Conservation (phyloP, 352 stramenopile genomes). For the Pythium oligandrum region DNA sequence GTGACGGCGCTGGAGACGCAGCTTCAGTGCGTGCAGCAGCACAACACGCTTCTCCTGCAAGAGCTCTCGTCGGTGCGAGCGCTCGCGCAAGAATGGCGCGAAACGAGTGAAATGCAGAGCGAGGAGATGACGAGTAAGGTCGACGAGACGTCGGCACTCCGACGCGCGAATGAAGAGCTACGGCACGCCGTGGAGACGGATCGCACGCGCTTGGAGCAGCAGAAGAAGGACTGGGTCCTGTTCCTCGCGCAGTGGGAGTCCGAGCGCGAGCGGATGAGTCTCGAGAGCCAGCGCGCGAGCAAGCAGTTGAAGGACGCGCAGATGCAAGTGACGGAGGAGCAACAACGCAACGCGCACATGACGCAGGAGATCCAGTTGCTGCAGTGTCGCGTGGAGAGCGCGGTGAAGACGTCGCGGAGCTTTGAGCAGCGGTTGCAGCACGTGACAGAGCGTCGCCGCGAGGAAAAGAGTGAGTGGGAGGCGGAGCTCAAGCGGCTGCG, state of each 20-base stretch:
- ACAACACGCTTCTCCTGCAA: slow-evolving; percentile 44
- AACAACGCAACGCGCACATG: slow-evolving; percentile 31
- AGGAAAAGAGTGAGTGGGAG: slow-evolving; percentile 28
- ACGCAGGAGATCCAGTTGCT: slow-evolving; percentile 35
- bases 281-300: slow-evolving; percentile 28
- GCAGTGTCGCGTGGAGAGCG: slow-evolving; percentile 43
- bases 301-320: slow-evolving; percentile 28
- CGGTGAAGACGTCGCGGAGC: slow-evolving; percentile 34
- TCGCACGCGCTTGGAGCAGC: no score
- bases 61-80: slow-evolving; percentile 16
- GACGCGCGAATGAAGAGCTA: no score
- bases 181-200: no score
- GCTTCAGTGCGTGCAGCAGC: slow-evolving; percentile 30
- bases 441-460: slow-evolving; percentile 39
- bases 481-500: slow-evolving; percentile 30
- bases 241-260: slow-evolving; percentile 24
- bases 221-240: no score
- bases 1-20: slow-evolving; percentile 57
- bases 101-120: slow-evolving; percentile 6
- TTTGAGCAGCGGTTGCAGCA: slow-evolving; percentile 49
- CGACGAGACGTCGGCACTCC: no score
- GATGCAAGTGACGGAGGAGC: slow-evolving; percentile 21
- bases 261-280: slow-evolving; percentile 16
- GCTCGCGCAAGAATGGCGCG: background rate
- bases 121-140: slow-evolving; percentile 22